phyloP scores from a whole-genome alignment of 192 early-diverging fungal species.

The Fimicolochytrium jonesii region DNA sequence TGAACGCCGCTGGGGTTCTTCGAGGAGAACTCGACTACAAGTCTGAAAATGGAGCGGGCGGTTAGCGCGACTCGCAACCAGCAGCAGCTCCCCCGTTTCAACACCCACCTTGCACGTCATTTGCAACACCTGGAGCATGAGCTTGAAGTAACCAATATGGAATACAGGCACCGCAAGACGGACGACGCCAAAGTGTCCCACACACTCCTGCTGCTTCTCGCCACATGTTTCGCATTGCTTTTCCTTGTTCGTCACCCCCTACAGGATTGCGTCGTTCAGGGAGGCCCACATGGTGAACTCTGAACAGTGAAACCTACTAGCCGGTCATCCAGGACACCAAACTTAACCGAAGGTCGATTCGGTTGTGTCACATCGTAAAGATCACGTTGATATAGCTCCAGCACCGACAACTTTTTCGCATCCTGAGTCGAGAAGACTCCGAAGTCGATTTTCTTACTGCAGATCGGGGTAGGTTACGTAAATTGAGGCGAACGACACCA shows the following conservation, averaged over 20 bases:
- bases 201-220: conserved; percentile 79
- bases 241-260: conserved; percentile 83
- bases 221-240: conserved; percentile 87
- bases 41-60: conserved; percentile 50
- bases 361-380: conserved; percentile 68
- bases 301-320: too few species aligned
- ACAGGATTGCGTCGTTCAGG: conserved; percentile 1
- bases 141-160: conserved; percentile 96
- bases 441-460: conserved; percentile 84
- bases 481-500: neutral
- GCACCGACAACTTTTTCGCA: conserved; percentile 81
- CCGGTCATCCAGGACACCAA: conserved; percentile 86
- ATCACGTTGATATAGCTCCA: conserved; percentile 88
- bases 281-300: too few species aligned
- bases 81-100: too few species aligned
- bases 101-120: conserved; percentile 91
- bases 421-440: conserved; percentile 87
- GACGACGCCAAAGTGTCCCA: conserved; percentile 95
- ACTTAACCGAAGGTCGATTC: conserved; percentile 70
- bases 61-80: too few species aligned
- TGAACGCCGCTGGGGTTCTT: conserved; percentile 68
- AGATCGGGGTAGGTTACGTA: neutral
- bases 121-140: conserved; percentile 84
- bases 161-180: conserved; percentile 92
- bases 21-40: conserved; percentile 84